Conservation (phyloP, 2,329 filamentous ascomycete genomes). For the Alternaria angustiovoidea region DNA sequence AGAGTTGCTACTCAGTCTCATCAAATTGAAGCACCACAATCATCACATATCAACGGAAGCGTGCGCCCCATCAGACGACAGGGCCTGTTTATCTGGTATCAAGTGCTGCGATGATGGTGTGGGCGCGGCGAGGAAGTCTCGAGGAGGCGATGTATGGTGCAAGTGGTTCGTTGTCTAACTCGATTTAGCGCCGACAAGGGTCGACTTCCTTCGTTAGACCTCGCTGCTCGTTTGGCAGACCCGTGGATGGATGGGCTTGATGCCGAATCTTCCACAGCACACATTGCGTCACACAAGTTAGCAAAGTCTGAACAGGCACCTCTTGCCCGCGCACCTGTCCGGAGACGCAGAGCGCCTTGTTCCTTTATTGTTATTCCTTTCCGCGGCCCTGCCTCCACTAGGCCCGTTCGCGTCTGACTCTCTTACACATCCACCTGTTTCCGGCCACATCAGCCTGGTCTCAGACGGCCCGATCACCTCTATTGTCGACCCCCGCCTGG, state of each 20-base stretch:
- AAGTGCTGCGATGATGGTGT: conserved; percentile 17
- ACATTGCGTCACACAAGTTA: conserved; percentile 12
- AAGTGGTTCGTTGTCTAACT: conserved; percentile 20
- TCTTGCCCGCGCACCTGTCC: conserved; percentile 5
- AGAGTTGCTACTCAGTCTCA: neutral
- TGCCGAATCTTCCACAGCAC: conserved; percentile 23
- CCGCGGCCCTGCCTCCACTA: conserved; percentile 15
- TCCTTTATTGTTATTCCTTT: conserved; percentile 8
- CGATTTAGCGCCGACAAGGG: conserved; percentile 23
- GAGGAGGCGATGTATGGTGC: conserved; percentile 35
- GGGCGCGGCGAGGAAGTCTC: conserved; percentile 29
- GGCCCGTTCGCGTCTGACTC: conserved; percentile 24
- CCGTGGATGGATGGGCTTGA: conserved; percentile 11
- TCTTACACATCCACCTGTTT: conserved; percentile 25
- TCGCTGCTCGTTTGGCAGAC: conserved; percentile 20
- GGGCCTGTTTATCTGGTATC: neutral
- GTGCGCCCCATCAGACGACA: neutral
- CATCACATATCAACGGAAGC: neutral
- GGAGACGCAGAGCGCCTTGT: conserved; percentile 8
- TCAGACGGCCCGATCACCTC: conserved; percentile 28
- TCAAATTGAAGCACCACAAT: neutral
- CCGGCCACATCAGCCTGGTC: conserved; percentile 33
- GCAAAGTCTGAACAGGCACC: neutral
- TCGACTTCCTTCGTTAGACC: conserved; percentile 4
- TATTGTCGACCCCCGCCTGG: conserved; percentile 6